Evolutionary conservation across 2,329 filamentous ascomycete species (phyloP).

Genomic region (Colletotrichum horii): DNA sequence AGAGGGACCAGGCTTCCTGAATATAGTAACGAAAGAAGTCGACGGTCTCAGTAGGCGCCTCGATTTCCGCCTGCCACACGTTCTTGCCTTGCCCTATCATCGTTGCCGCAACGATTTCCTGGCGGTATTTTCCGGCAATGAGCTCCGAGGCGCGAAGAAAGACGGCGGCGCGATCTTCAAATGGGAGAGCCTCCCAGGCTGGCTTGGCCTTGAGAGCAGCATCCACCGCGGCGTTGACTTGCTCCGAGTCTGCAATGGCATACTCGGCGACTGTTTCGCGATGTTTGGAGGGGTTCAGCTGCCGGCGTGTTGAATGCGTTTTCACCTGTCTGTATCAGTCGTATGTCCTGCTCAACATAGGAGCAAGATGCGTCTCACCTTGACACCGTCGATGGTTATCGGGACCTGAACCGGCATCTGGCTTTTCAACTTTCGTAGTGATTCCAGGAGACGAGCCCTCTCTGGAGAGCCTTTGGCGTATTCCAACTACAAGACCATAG

Average conservation of each 20-base stretch:
- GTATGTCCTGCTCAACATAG: not conserved
- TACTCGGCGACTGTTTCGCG: not conserved
- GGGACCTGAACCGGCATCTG: not conserved
- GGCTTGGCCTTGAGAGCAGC: constrained; percentile 64
- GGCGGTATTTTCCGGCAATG: constrained; percentile 89
- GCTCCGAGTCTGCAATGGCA: not conserved
- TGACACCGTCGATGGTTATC: not conserved
- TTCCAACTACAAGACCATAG: not conserved
- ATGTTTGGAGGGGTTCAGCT: not conserved
- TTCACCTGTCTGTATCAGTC: not conserved
- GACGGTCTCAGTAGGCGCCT: constrained; percentile 89
- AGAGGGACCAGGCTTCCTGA: constrained; percentile 89
- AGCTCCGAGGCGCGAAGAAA: constrained; percentile 97
- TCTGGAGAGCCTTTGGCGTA: not conserved
- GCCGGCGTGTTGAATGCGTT: not conserved
- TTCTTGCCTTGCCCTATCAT: constrained; percentile 99
- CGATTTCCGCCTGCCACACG: constrained; percentile 97
- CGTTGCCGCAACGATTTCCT: constrained; percentile 94
- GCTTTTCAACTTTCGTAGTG: not conserved
- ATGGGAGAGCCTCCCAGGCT: constrained; percentile 85
- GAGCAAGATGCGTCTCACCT: not conserved
- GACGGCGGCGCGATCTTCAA: constrained; percentile 87
- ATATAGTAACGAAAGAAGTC: constrained; percentile 97
- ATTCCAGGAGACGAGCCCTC: not conserved
- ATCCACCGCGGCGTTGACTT: not conserved